Conservation (phyloP, 768 basidiomycete species). For the Collybiopsis luxurians region DNA sequence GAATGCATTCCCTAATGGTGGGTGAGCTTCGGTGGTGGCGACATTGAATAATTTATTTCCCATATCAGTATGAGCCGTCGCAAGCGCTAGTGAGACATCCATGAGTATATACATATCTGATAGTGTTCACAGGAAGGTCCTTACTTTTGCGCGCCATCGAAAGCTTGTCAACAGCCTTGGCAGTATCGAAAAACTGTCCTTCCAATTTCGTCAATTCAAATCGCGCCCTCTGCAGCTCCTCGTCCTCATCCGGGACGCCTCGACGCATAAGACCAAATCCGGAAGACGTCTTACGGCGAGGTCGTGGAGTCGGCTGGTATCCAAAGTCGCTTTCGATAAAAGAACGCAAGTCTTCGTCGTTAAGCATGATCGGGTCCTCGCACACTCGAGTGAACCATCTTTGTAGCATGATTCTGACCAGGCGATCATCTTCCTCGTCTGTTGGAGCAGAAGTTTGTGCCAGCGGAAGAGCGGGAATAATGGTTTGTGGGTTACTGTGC, state of each 20-base stretch:
- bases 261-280: constrained; percentile 78
- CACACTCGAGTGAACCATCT: constrained; percentile 92
- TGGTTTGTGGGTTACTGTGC: constrained; percentile 92
- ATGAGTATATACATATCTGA: not conserved
- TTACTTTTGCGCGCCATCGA: constrained; percentile 77
- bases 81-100: constrained; percentile 53
- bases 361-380: constrained; percentile 83
- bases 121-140: constrained; percentile 6
- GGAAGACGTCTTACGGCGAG: constrained; percentile 66
- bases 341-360: constrained; percentile 90
- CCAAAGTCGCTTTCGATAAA: constrained; percentile 99
- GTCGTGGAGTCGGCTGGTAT: constrained; percentile 80
- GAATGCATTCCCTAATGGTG: constrained; percentile 78
- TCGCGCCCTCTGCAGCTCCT: constrained; percentile 85
- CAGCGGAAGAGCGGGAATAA: constrained; percentile 93
- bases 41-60: constrained; percentile 91
- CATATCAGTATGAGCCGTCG: constrained; percentile 79
- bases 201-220: constrained; percentile 93
- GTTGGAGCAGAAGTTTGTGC: constrained; percentile 95
- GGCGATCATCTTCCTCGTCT: constrained; percentile 96
- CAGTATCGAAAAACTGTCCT: constrained; percentile 87
- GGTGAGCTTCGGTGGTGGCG: constrained; percentile 86
- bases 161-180: constrained; percentile 87
- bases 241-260: constrained; percentile 90
- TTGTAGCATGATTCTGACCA: constrained; percentile 94